Evolutionary conservation across 306 rosid genomes (phyloP).

Genomic region (Pyrus pyrifolia): DNA sequence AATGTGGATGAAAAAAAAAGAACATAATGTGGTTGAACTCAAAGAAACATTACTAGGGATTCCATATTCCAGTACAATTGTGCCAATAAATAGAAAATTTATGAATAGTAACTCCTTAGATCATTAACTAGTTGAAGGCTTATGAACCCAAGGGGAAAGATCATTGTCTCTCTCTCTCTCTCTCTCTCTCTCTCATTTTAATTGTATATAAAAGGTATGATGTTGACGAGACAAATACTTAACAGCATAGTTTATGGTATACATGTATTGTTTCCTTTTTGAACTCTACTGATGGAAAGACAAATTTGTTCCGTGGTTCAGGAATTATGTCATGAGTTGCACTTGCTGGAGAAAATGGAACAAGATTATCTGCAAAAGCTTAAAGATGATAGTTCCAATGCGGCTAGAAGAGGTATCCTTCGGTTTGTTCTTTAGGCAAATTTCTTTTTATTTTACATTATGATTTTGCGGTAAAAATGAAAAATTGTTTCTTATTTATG

Average conservation of each 20-base stretch:
- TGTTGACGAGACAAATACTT: no score
- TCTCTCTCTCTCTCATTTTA: no score
- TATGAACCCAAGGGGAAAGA: no score
- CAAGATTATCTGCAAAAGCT: slow-evolving; percentile 57
- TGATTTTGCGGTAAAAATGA: background rate
- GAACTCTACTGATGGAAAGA: slow-evolving; percentile 17
- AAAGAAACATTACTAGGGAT: no score
- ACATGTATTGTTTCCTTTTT: background rate
- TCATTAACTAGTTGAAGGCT: no score
- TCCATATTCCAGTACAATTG: no score
- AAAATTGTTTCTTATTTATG: background rate
- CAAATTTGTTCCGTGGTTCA: slow-evolving; percentile 25
- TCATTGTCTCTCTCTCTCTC: no score
- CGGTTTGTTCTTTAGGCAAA: background rate
- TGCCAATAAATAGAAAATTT: no score
- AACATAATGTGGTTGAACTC: no score
- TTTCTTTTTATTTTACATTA: background rate
- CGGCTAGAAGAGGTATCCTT: slow-evolving; percentile 55
- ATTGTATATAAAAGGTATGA: no score
- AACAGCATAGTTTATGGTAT: background rate
- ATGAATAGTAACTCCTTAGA: no score
- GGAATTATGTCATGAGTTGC: slow-evolving; percentile 74
- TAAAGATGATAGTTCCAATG: slow-evolving; percentile 62
- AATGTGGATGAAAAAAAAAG: no score
- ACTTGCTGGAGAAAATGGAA: slow-evolving; percentile 67